These are phyloP conservation scores for Fusarium sacchari DNA, from an alignment of 2,329 filamentous ascomycete genomes.

Conservation along the genomic window DNA sequence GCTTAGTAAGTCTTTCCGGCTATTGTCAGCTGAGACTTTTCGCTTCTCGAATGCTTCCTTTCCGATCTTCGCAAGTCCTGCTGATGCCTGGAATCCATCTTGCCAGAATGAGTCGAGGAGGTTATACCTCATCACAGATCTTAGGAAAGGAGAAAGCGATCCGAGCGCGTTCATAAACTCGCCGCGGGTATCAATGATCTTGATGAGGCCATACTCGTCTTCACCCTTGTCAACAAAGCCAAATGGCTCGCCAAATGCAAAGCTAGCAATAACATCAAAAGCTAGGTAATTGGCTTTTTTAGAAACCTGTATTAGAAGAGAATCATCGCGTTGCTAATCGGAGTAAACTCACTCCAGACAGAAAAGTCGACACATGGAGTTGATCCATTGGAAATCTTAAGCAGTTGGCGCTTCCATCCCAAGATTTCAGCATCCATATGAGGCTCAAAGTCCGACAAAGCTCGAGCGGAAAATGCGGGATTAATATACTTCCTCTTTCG, in stretches of 20 bases:
- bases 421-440: background rate
- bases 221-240: background rate
- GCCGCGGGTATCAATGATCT: background rate
- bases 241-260: background rate
- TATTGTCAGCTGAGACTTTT: background rate
- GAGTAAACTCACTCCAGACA: background rate
- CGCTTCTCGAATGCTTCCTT: background rate
- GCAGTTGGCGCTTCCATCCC: background rate
- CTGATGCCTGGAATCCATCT: background rate
- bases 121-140: background rate
- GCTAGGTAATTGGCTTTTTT: background rate
- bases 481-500: background rate
- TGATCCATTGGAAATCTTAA: background rate
- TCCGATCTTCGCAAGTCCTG: background rate
- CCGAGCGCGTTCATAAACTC: background rate
- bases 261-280: background rate
- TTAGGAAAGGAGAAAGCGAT: background rate
- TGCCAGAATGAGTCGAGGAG: background rate
- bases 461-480: background rate
- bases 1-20: background rate
- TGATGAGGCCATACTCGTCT: background rate
- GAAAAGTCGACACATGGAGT: background rate
- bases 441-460: background rate
- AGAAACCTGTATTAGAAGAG: rapidly evolving
- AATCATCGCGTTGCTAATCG: rapidly evolving